Evolutionary conservation across 164 flowering plant genomes (phyloP).

Genomic region (Saururus chinensis): DNA sequence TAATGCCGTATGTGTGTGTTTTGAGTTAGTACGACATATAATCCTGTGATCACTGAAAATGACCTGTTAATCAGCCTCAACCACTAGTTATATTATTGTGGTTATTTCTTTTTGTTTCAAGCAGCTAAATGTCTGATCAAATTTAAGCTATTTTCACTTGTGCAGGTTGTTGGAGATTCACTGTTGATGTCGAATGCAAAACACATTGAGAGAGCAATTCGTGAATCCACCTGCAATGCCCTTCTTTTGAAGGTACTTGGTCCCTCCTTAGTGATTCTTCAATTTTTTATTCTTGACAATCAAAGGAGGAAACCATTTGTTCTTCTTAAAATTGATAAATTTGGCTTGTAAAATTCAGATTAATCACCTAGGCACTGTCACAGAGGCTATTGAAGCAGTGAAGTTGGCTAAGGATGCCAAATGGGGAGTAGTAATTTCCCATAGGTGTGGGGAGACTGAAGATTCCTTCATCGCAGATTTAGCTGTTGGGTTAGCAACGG

Average conservation of each 20-base stretch:
- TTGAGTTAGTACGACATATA: too few species aligned
- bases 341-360: slow-evolving; percentile 28
- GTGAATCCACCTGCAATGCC: slow-evolving; percentile 76
- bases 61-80: too few species aligned
- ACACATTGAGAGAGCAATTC: slow-evolving; percentile 70
- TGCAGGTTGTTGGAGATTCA: slow-evolving; percentile 91
- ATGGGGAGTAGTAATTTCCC: slow-evolving; percentile 89
- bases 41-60: too few species aligned
- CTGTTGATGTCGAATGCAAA: slow-evolving; percentile 80
- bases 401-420: slow-evolving; percentile 80
- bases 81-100: too few species aligned
- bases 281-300: not conserved
- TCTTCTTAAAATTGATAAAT: not conserved
- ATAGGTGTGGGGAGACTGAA: slow-evolving; percentile 92
- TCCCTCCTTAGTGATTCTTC: not conserved
- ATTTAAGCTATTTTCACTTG: not conserved
- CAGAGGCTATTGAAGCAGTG: slow-evolving; percentile 86
- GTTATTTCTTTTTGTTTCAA: too few species aligned
- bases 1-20: too few species aligned
- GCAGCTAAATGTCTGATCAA: not conserved
- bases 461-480: slow-evolving; percentile 87
- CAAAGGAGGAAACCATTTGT: not conserved
- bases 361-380: slow-evolving; percentile 84
- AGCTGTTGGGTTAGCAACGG: slow-evolving; percentile 74
- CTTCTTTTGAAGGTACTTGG: slow-evolving; percentile 76